Evolutionary conservation across 768 basidiomycete genomes (phyloP).

Genomic region (Boletus huronensis): DNA sequence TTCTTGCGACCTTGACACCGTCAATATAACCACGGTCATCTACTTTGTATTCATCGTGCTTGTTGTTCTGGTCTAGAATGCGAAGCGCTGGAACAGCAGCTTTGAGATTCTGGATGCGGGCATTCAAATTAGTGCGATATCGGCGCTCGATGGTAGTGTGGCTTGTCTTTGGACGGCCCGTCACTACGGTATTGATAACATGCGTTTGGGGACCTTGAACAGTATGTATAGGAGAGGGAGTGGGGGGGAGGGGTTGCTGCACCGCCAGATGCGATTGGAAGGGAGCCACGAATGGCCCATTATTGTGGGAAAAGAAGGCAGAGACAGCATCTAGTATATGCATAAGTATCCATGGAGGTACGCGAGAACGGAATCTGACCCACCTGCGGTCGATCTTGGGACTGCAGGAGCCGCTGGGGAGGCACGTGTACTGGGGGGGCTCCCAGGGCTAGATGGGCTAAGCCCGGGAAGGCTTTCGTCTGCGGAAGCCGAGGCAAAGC

Average conservation of each 20-base stretch:
- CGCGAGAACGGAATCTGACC: not conserved
- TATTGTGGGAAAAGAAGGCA: conserved; percentile 16
- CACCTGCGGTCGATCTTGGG: conserved; percentile 22
- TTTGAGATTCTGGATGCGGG: conserved; percentile 76
- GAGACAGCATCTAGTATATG: conserved; percentile 25
- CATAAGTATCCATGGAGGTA: not conserved
- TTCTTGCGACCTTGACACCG: conserved; percentile 88
- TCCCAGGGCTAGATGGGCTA: conserved; percentile 25
- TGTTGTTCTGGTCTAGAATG: conserved; percentile 57
- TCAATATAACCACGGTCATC: conserved; percentile 86
- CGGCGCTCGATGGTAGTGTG: conserved; percentile 88
- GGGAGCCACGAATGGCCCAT: conserved; percentile 30
- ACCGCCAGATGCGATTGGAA: conserved; percentile 31
- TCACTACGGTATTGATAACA: conserved; percentile 15
- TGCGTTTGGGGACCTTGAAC: conserved; percentile 25
- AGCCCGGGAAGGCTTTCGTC: conserved; percentile 26
- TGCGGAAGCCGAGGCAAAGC: conserved; percentile 32
- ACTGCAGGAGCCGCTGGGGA: conserved; percentile 30
- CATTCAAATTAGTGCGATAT: conserved; percentile 86
- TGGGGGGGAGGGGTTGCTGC: conserved; percentile 29
- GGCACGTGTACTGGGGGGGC: conserved; percentile 27
- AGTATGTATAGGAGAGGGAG: conserved; percentile 30
- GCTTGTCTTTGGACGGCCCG: conserved; percentile 59
- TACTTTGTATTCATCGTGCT: conserved; percentile 47
- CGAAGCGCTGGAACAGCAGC: conserved; percentile 82